phyloP scores from a whole-genome alignment of 176 grass and related monocot species.

The Tuctoria greenei region DNA sequence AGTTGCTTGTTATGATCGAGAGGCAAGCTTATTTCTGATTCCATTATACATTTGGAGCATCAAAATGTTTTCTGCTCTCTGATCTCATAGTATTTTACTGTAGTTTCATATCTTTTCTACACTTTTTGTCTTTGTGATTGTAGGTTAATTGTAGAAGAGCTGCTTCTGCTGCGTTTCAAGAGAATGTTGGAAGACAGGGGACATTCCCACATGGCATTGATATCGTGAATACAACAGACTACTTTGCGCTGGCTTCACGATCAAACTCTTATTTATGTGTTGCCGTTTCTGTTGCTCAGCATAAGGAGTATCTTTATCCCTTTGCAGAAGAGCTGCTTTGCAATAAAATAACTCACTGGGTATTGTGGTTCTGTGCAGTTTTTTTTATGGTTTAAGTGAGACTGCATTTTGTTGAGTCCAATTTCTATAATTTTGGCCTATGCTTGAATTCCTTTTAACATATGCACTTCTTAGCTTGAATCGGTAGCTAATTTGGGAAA shows the following conservation, averaged over 20 bases:
- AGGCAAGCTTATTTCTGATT: slow-evolving; percentile 64
- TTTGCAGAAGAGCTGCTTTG: slow-evolving; percentile 82
- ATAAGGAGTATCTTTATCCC: slow-evolving; percentile 81
- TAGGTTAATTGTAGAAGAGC: slow-evolving; percentile 99
- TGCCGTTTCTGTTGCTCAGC: slow-evolving; percentile 71
- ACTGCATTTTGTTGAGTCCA: slow-evolving; percentile 2
- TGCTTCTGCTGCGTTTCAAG: slow-evolving; percentile 98
- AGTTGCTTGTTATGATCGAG: slow-evolving; percentile 96
- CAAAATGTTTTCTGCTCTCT: slow-evolving; percentile 25
- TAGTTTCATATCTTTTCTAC: slow-evolving; percentile 8
- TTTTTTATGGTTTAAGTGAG: slow-evolving; percentile 5
- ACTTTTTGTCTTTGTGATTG: slow-evolving; percentile 36
- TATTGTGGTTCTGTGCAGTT: slow-evolving; percentile 38
- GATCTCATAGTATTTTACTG: slow-evolving; percentile 22
- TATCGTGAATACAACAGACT: slow-evolving; percentile 89
- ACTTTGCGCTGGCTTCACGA: slow-evolving; percentile 87
- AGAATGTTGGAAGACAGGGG: slow-evolving; percentile 98
- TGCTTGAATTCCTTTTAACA: slow-evolving; percentile 31
- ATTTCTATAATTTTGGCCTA: slow-evolving; percentile 18
- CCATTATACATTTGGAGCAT: slow-evolving; percentile 16
- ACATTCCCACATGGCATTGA: slow-evolving; percentile 89
- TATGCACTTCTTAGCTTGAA: slow-evolving; percentile 5
- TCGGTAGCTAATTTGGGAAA: slow-evolving; percentile 6
- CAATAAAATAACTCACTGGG: slow-evolving; percentile 96
- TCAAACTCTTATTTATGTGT: slow-evolving; percentile 89